Percentiles rank a stretch among this genome's conserved stretches.
phyloP scores from a whole-genome alignment of 169 alveolate genomes.

The Babesia bigemina region DNA sequence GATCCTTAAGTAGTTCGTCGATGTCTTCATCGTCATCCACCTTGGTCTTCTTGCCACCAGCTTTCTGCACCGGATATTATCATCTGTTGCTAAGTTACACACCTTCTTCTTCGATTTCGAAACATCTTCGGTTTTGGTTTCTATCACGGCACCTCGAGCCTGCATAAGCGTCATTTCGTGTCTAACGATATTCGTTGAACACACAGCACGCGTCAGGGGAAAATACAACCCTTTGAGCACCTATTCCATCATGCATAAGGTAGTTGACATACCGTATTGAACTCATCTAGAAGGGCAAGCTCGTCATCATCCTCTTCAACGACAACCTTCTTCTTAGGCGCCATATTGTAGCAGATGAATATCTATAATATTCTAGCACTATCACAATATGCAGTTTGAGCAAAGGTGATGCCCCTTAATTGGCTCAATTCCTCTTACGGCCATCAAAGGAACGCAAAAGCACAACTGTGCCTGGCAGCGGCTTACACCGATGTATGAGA shows the following conservation, averaged over 20 bases:
- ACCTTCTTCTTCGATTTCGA: constrained; percentile 30
- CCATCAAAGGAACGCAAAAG: too few relatives aligned
- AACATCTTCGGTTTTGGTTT: not conserved
- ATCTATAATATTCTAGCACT: not conserved
- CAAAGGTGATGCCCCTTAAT: too few relatives aligned
- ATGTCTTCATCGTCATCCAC: constrained; percentile 62
- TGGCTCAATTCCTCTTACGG: too few relatives aligned
- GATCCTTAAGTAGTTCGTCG: constrained; percentile 60
- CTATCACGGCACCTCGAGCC: constrained; percentile 31
- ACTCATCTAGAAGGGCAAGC: constrained; percentile 38
- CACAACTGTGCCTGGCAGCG: too few relatives aligned
- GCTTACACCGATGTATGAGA: too few relatives aligned
- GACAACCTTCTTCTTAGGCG: constrained; percentile 36
- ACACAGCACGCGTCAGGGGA: not conserved
- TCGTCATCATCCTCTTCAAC: constrained; percentile 45
- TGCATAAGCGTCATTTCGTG: not conserved
- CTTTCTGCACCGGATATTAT: constrained; percentile 14
- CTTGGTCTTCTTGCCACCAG: constrained; percentile 27
- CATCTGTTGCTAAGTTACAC: too few relatives aligned
- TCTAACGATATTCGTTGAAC: not conserved
- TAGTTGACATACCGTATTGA: constrained; percentile 29
- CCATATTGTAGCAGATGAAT: not conserved
- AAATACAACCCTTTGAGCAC: not conserved
- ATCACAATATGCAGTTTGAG: too few relatives aligned
- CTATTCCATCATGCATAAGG: not conserved